Evolutionary conservation across 2,329 filamentous ascomycete genomes (phyloP).

Genomic region (Trichoderma sp.): DNA sequence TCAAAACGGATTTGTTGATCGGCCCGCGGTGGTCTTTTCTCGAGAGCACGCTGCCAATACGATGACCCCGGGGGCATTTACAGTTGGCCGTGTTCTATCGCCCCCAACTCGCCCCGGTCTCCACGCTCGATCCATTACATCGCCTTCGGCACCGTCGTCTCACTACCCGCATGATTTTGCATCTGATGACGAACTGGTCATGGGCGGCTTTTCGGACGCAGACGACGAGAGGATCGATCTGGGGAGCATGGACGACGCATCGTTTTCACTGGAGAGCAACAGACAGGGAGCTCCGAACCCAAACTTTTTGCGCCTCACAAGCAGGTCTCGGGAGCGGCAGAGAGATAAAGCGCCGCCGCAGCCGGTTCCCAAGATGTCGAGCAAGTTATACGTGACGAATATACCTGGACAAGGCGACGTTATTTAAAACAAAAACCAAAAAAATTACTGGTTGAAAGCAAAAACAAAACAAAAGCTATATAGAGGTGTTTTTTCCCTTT

Average conservation of each 20-base stretch:
- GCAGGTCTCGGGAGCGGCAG: constrained; percentile 37
- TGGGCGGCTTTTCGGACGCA: constrained; percentile 78
- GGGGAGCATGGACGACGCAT: constrained; percentile 43
- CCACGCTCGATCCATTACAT: constrained; percentile 82
- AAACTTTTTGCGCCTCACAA: constrained; percentile 34
- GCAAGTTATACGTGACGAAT: constrained; percentile 36
- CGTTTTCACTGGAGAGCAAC: constrained; percentile 61
- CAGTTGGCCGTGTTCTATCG: constrained; percentile 42
- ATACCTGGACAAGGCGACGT: constrained; percentile 41
- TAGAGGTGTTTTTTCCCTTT: not conserved
- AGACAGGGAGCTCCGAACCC: constrained; percentile 54
- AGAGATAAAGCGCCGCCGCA: constrained; percentile 41
- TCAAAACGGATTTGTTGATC: constrained; percentile 84
- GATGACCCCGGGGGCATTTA: constrained; percentile 64
- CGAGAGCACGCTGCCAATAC: constrained; percentile 62
- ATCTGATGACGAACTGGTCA: constrained; percentile 74
- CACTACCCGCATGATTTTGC: constrained; percentile 59
- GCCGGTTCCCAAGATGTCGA: constrained; percentile 45
- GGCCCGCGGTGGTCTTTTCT: constrained; percentile 59
- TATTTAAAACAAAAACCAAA: constrained; percentile 24
- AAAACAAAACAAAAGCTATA: not conserved
- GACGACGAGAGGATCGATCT: constrained; percentile 57
- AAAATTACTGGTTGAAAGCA: not conserved
- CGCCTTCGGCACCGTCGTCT: constrained; percentile 64
- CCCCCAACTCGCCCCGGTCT: constrained; percentile 61